Conservation (phyloP, 1,284 basidiomycete genomes). For the Pseudozyma sp. region DNA sequence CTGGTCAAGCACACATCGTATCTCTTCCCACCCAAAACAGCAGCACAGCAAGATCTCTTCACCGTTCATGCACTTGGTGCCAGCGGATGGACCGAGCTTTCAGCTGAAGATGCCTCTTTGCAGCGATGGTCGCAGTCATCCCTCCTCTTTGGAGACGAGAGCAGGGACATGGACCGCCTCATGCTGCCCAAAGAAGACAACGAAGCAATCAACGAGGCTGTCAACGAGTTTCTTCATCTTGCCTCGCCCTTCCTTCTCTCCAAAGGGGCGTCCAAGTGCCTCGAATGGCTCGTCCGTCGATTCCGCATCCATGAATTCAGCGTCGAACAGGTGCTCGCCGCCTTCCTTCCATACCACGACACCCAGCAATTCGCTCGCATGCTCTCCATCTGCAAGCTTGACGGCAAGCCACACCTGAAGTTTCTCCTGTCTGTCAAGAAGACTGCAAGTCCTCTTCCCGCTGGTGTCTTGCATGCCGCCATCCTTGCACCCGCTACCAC, state of each 20-base stretch:
- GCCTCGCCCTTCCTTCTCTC: conserved; percentile 86
- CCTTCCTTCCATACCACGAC: conserved; percentile 94
- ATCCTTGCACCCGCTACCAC: conserved; percentile 64
- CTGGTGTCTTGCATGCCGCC: conserved; percentile 56
- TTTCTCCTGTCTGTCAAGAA: conserved; percentile 61
- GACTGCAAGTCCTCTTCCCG: conserved; percentile 56
- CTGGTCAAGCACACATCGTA: conserved; percentile 78
- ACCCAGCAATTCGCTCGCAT: conserved; percentile 95
- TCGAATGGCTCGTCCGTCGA: conserved; percentile 94
- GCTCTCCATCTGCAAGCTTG: conserved; percentile 80
- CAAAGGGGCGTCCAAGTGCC: conserved; percentile 82
- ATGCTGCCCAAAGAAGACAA: conserved; percentile 78
- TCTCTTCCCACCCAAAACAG: conserved; percentile 75
- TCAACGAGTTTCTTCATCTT: conserved; percentile 77
- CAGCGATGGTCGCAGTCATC: conserved; percentile 72
- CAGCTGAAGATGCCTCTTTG: conserved; percentile 60
- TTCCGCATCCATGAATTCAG: conserved; percentile 98
- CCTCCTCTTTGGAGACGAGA: conserved; percentile 83
- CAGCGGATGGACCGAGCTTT: conserved; percentile 80
- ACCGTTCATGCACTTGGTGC: conserved; percentile 84
- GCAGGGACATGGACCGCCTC: conserved; percentile 84
- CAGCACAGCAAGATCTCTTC: conserved; percentile 74
- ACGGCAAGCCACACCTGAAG: conserved; percentile 45
- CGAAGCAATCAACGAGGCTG: conserved; percentile 74
- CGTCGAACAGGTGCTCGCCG: conserved; percentile 79